A percentile compares a stretch with the other conserved stretches of the same genome.
Conservation (phyloP, 2,329 filamentous ascomycete species). For the Xylariaceae sp. region DNA sequence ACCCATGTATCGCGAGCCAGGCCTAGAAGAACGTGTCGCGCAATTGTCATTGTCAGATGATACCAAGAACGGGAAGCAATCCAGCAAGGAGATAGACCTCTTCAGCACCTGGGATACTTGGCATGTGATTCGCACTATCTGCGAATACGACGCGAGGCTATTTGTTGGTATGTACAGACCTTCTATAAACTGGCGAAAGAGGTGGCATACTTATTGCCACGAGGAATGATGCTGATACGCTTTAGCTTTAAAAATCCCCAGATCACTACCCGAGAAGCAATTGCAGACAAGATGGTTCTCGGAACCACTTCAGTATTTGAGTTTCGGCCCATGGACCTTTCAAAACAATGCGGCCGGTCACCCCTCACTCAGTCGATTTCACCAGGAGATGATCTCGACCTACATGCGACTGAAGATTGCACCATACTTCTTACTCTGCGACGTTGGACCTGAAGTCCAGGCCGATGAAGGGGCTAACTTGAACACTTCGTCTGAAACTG, state of each 20-base stretch:
- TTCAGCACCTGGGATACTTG: conserved; percentile 90
- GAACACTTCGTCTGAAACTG: conserved; percentile 37
- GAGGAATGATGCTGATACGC: conserved; percentile 3
- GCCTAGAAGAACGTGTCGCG: conserved; percentile 47
- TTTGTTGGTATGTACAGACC: conserved; percentile 77
- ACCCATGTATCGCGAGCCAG: conserved; percentile 74
- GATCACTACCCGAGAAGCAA: conserved; percentile 53
- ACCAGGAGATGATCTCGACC: conserved; percentile 56
- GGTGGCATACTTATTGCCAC: too few species aligned
- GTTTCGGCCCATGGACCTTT: conserved; percentile 50
- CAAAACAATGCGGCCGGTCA: conserved; percentile 57
- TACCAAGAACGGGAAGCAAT: conserved; percentile 24
- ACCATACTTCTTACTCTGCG: conserved; percentile 61
- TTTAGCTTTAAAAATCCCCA: conserved; percentile 53
- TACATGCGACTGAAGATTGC: conserved; percentile 62
- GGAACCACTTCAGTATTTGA: conserved; percentile 61
- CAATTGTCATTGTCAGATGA: conserved; percentile 45
- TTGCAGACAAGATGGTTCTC: conserved; percentile 66
- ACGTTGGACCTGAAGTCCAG: conserved; percentile 49
- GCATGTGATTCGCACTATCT: conserved; percentile 80
- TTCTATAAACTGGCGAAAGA: too few species aligned
- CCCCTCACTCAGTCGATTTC: conserved; percentile 56
- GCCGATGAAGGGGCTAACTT: background rate
- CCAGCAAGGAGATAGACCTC: conserved; percentile 57
- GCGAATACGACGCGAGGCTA: conserved; percentile 77